Evolutionary conservation across 371 early-diverging fungal genomes (phyloP).

Genomic region (Caulochytrium protostelioides): DNA sequence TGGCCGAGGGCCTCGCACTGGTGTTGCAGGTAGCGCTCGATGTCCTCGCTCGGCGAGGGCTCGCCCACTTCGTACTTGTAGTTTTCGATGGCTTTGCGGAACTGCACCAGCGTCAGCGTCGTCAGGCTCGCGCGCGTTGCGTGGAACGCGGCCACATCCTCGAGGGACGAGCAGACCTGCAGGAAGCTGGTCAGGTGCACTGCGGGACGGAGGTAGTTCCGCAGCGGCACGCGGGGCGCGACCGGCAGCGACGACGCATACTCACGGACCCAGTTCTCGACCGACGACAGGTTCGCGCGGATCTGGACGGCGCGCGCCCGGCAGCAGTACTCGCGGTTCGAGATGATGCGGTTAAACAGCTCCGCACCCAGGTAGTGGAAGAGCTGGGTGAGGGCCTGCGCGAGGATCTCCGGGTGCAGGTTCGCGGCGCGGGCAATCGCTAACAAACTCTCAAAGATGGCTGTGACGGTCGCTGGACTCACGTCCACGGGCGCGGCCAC

Average conservation of each 20-base stretch:
- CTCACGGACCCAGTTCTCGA: slow-evolving; percentile 64
- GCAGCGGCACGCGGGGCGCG: slow-evolving; percentile 5
- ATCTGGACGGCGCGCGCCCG: slow-evolving; percentile 63
- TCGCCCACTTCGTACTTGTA: slow-evolving; percentile 78
- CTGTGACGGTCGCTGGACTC: slow-evolving; percentile 37
- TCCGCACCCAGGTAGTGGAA: slow-evolving; percentile 49
- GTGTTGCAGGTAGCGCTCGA: slow-evolving; percentile 45
- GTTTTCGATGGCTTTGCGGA: slow-evolving; percentile 38
- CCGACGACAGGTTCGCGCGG: slow-evolving; percentile 49
- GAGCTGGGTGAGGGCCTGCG: slow-evolving; percentile 45
- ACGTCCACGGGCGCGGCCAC: slow-evolving; percentile 1
- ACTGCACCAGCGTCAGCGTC: slow-evolving; percentile 38
- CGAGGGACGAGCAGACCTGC: slow-evolving; percentile 48
- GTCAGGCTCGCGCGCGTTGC: slow-evolving; percentile 43
- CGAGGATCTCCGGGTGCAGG: slow-evolving; percentile 45
- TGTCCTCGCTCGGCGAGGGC: slow-evolving; percentile 35
- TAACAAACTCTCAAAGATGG: slow-evolving; percentile 35
- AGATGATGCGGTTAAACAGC: slow-evolving; percentile 60
- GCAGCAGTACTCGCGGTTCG: slow-evolving; percentile 43
- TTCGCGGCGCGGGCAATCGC: slow-evolving; percentile 33
- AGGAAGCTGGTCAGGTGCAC: slow-evolving; percentile 62
- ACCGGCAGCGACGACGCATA: background rate
- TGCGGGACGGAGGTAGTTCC: slow-evolving; percentile 20
- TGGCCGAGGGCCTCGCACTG: slow-evolving; percentile 11
- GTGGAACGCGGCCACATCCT: slow-evolving; percentile 41